Base-by-base conservation (phyloP, 192 early-diverging fungal species). In the Geranomyces michiganensis region DNA sequence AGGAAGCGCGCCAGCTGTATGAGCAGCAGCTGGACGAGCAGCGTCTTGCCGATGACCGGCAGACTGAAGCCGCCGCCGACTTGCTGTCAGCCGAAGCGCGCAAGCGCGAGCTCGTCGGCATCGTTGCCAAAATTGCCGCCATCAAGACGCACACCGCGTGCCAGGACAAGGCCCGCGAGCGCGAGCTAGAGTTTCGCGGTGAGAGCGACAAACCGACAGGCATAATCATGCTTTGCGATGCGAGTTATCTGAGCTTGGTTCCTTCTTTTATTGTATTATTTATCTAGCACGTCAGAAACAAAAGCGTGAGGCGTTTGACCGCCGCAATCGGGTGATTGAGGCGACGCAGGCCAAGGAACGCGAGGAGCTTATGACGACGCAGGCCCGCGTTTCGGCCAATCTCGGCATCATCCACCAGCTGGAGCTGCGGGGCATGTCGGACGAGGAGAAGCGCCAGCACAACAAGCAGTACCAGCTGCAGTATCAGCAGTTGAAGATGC, bases 401-500 rank as follows among this genome's bases (percentile, higher is more conserved):
- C 41, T 74, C 22, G 68, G 63, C 24, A 8, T 62, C 15, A 48
- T 74, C 31, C 65, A 74, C 19, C 5, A 53, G 26, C 72, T 74
- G 17, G 72, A 74, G 58, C 21, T 74, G 65, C 49, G 72, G 13
- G 65, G 45, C 6, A 46, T 74, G 30, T 13, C 24, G 29, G 72
- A 74, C 29, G 31, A 22, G 5, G 59, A 61, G 29, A 24, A 30
- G 9, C 56, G 47, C 4, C 15, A 21, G 2, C 17, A 33, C 15
- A 33, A 30, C 19, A 24, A 36, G 47, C 65, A 74, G 51, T 62
- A 51, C 46, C 56, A 74, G 65, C 26, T 68, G n/a, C 41, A 47
- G 15, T 67, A 59, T 27, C 65, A 74, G 58, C 72, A 74, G 36
- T n/a, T 74, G 56, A 41, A 45, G 21, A 68, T 74, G 72, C 19